Base-by-base conservation (phyloP, 73 alveolate genomes). In the Urostyla sp. region DNA sequence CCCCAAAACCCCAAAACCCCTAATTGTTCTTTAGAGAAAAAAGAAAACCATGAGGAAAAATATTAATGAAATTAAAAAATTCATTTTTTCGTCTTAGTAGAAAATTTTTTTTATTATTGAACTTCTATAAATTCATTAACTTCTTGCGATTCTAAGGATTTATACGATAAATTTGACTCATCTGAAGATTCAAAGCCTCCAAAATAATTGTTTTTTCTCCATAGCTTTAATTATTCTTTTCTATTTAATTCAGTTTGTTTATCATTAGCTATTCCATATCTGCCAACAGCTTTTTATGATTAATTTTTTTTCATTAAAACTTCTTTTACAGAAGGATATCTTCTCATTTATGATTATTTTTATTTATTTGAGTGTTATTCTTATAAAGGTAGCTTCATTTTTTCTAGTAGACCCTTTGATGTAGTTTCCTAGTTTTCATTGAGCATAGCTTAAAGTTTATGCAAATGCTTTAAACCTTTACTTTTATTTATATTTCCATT, bases 191-290 rank as follows among this genome's bases (percentile, higher is more conserved):
- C 79, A 24, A 63, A 63, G 2, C 79, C 79, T 15, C 79, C 79
- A 38, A 63, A 63, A 28, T 63, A 63, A 34, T 63, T 63, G 31
- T 63, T 63, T 46, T 63, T 63, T 38, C 44, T 63, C 79, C 79
- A 63, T 40, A 43, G 44, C 43, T 63, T 63, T 28, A 18, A 4
- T 13, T 63, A 60, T 63, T 63, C 79, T 20, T 43, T 11, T 38
- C 58, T 1, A 21, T 21, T 23, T 63, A 40, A n/a, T 49, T 38
- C 48, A 13, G 34, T 21, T 63, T 34, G 23, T 63, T 63, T 26
- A 8, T 16, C 26, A 54, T 6, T 7, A 63, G 6, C 24, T 34
- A 38, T 15, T n/a, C n/a, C n/a, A n/a, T n/a, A n/a, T n/a, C n/a
- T n/a, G n/a, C n/a, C n/a, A n/a, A n/a, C n/a, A n/a, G n/a, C n/a